Base-by-base conservation (phyloP, 441 rosid species). In the Euphorbia corollata region DNA sequence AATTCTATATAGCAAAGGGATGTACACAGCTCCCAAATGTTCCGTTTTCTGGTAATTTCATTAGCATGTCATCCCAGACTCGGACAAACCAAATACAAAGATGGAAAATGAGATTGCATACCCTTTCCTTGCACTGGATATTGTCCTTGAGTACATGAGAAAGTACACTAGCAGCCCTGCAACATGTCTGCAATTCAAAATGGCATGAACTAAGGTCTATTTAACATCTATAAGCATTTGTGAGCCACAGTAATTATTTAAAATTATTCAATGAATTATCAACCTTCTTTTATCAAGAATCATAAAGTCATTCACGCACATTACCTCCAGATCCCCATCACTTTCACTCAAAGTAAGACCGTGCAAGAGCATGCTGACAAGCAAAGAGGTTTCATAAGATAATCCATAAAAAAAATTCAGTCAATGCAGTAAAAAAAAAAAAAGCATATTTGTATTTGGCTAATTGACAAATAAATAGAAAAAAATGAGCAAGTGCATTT, bases 121-220 rank as follows among this genome's bases (percentile, higher is more conserved):
- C 99, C 96, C 82, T 88, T 79, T 90, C 98, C 70, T 90, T 95
- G 86, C 98, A 90, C 71, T 69, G 91, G 68, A 61, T 70, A 76
- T 91, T 95, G 81, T 84, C 90, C 83, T 82, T 79, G 57, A 95
- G 80, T 64, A 91, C 69, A 79, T 91, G 92, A 71, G 98, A 88
- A 67, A 95, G 87, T 59, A 91, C 89, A 76, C 95, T 90, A 59
- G 99, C 97, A 80, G 98, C 96, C 79, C 99, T 84, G 87, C 96
- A 84, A 81, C 94, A 91, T 72, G 82, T 86, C 99, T 95, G 86
- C 68, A 75, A 59, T 75, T 79, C 54, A 79, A 73, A 41, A 20
- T 36, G 59, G 67, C 62, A 68, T 64, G 68, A 72, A 53, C 43
- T 47, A 55, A 68, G 34, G 47, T 18, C 59, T 20, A 77, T 1